phyloP scores from a whole-genome alignment of 1,139 yeast genomes.

The Geotrichum reessii region DNA sequence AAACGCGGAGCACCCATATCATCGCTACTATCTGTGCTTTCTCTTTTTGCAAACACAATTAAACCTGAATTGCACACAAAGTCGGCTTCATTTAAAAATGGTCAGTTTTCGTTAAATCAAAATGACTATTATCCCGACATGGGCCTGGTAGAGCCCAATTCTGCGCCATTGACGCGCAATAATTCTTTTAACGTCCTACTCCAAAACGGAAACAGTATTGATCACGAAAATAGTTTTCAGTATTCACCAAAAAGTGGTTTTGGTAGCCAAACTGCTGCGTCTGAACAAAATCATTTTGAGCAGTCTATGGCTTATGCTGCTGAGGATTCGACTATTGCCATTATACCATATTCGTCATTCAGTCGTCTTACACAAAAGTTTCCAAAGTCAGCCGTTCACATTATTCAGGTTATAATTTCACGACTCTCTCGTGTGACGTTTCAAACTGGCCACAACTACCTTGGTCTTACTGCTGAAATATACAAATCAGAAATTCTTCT shows the following conservation, averaged over 20 bases:
- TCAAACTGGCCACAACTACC: conserved; percentile 79
- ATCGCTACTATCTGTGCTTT: conserved; percentile 72
- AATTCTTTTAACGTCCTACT: not conserved
- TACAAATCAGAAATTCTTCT: conserved; percentile 67
- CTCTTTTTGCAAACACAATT: conserved; percentile 51
- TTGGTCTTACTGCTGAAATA: conserved; percentile 79
- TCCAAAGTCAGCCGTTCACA: conserved; percentile 89
- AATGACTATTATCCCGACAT: not conserved
- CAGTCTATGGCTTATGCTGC: conserved; percentile 51
- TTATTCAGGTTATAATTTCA: conserved; percentile 85
- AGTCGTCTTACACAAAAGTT: conserved; percentile 63
- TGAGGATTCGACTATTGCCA: conserved; percentile 75
- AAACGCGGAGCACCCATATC: conserved; percentile 81
- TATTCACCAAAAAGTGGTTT: not conserved
- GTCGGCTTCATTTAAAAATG: not conserved
- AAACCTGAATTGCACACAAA: conserved; percentile 12
- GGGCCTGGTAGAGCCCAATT: not conserved
- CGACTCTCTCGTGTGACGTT: conserved; percentile 85
- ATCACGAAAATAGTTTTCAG: not conserved
- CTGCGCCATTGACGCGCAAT: conserved; percentile 1
- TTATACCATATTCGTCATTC: conserved; percentile 83
- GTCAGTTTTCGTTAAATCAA: conserved; percentile 1
- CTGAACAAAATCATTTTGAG: not conserved
- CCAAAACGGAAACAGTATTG: not conserved
- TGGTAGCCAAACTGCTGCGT: not conserved